Percentiles rank a stretch among this genome's conserved stretches.
Evolutionary conservation across 2,329 filamentous ascomycete genomes (phyloP).

Genomic region (Cytospora schulzeri): DNA sequence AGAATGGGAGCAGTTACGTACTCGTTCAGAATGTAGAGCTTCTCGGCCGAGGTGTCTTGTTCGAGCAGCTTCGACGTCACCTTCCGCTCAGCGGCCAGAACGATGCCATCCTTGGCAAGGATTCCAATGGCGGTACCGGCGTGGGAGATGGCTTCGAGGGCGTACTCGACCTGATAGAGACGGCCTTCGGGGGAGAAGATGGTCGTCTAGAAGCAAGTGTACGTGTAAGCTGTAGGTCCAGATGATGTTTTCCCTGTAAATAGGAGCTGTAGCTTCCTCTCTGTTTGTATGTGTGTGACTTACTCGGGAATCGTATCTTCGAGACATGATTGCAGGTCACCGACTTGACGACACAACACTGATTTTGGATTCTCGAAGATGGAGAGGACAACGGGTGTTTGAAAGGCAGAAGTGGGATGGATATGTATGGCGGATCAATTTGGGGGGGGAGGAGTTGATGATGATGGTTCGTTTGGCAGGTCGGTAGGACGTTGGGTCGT

Average conservation of each 20-base stretch:
- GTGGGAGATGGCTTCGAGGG: conserved; percentile 96
- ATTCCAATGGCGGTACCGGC: conserved; percentile 96
- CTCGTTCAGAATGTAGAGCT: conserved; percentile 99
- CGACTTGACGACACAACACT: conserved; percentile 1
- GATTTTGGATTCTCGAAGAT: background rate
- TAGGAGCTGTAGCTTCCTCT: background rate
- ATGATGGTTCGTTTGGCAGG: conserved; percentile 17
- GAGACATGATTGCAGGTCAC: conserved; percentile 69
- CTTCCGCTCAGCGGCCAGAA: conserved; percentile 96
- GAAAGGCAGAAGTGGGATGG: background rate
- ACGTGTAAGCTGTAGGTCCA: conserved; percentile 24
- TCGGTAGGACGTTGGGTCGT: conserved; percentile 25
- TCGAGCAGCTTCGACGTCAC: conserved; percentile 98
- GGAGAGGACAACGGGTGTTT: conserved; percentile 17
- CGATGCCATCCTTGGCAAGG: conserved; percentile 96
- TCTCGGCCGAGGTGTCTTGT: conserved; percentile 99
- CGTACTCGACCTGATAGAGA: conserved; percentile 99
- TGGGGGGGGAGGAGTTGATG: conserved; percentile 11
- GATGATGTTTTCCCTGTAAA: background rate
- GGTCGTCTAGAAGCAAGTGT: conserved; percentile 68
- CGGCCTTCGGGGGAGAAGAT: conserved; percentile 99
- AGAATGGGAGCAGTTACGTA: conserved; percentile 47
- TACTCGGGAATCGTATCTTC: conserved; percentile 96
- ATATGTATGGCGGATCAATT: conserved; percentile 3
- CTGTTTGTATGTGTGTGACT: conserved; percentile 44